Conservation (phyloP, 345 rosid species). For the Aethionema arabicum region DNA sequence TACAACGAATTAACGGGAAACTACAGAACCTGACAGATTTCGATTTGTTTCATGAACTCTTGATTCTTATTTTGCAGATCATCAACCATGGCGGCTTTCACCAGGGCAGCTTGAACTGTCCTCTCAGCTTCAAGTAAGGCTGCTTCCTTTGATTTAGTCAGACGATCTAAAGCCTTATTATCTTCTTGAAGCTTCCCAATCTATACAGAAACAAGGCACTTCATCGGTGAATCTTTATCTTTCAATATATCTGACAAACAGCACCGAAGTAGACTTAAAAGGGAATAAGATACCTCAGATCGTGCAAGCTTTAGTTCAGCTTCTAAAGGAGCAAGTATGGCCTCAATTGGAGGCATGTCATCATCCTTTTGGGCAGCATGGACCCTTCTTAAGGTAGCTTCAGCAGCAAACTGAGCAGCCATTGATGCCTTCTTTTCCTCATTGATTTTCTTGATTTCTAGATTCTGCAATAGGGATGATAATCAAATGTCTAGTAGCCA, state of each 20-base stretch:
- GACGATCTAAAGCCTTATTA: slow-evolving; percentile 95
- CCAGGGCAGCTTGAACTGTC: slow-evolving; percentile 83
- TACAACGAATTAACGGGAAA: slow-evolving; percentile 19
- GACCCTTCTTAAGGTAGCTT: slow-evolving; percentile 97
- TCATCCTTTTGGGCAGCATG: slow-evolving; percentile 99
- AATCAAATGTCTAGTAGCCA: neutral
- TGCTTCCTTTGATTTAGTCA: slow-evolving; percentile 96
- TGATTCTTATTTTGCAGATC: slow-evolving; percentile 98
- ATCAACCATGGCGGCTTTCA: slow-evolving; percentile 95
- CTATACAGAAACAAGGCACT: slow-evolving; percentile 38
- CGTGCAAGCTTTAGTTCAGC: slow-evolving; percentile 98
- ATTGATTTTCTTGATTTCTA: slow-evolving; percentile 93
- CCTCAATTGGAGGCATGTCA: slow-evolving; percentile 99
- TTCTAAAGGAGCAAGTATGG: slow-evolving; percentile 98
- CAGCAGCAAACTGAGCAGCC: slow-evolving; percentile 99
- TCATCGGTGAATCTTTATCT: too few species aligned
- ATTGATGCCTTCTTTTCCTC: slow-evolving; percentile 98
- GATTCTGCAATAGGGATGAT: slow-evolving; percentile 54
- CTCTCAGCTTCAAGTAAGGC: slow-evolving; percentile 97
- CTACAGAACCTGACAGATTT: slow-evolving; percentile 87
- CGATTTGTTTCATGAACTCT: slow-evolving; percentile 95
- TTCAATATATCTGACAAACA: too few species aligned
- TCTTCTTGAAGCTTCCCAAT: slow-evolving; percentile 99
- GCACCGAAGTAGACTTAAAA: neutral
- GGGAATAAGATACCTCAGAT: slow-evolving; percentile 58